These are phyloP conservation scores for Ceratocystis cubensis DNA, from an alignment of 2,329 filamentous ascomycete species.

Conservation along the genomic window DNA sequence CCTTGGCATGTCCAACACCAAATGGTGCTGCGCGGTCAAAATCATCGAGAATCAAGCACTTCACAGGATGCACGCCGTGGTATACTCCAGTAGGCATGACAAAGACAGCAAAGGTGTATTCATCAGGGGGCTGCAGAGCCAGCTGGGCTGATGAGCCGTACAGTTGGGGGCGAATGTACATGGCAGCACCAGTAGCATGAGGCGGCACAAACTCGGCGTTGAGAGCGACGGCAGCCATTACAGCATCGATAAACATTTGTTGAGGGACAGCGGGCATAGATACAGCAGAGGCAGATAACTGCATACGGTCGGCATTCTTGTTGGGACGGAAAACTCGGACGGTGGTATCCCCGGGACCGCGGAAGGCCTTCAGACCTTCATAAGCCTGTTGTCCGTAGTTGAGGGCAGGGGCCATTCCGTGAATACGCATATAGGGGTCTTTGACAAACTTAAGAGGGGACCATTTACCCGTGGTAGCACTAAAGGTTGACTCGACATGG, in stretches of 20 bases:
- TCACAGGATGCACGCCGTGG: conserved; percentile 79
- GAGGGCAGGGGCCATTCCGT: conserved; percentile 87
- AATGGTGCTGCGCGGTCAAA: conserved; percentile 90
- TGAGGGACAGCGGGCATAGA: conserved; percentile 71
- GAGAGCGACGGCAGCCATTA: conserved; percentile 67
- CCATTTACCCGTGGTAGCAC: conserved; percentile 62
- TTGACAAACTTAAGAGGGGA: conserved; percentile 63
- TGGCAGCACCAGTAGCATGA: conserved; percentile 72
- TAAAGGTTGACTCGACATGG: conserved; percentile 82
- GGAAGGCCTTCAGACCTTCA: conserved; percentile 97
- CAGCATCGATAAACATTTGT: conserved; percentile 61
- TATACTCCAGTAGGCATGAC: conserved; percentile 89
- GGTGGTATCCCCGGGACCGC: conserved; percentile 50
- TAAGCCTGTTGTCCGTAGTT: conserved; percentile 98
- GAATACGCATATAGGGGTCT: conserved; percentile 75
- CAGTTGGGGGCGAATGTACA: conserved; percentile 83
- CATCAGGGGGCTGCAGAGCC: conserved; percentile 73
- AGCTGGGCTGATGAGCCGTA: conserved; percentile 83
- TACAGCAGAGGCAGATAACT: conserved; percentile 70
- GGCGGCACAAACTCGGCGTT: conserved; percentile 90
- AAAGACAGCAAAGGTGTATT: conserved; percentile 84
- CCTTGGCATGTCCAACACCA: conserved; percentile 81
- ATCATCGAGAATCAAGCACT: conserved; percentile 75
- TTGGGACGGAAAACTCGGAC: conserved; percentile 83
- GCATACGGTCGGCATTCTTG: conserved; percentile 72